Conservation (phyloP, 768 basidiomycete genomes). For the Rhodotorula toruloides region DNA sequence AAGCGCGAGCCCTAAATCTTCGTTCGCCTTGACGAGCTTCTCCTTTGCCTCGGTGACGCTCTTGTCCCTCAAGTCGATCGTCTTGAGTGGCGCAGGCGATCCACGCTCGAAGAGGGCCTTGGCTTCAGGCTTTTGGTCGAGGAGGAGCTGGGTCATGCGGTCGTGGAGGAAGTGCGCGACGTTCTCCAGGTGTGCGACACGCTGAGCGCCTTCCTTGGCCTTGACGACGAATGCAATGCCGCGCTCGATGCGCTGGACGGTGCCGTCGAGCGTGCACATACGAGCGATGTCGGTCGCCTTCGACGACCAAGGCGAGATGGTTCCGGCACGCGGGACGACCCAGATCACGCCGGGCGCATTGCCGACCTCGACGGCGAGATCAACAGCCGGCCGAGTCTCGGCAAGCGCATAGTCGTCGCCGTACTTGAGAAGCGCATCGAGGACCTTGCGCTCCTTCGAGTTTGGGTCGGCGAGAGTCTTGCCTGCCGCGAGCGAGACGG, state of each 20-base stretch:
- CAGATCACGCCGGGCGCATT: constrained; percentile 54
- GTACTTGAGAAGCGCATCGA: constrained; percentile 72
- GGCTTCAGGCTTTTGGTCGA: constrained; percentile 58
- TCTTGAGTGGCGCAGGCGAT: constrained; percentile 62
- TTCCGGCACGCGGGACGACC: constrained; percentile 60
- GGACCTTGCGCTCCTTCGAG: constrained; percentile 50
- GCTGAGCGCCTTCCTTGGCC: constrained; percentile 48
- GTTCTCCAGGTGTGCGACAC: constrained; percentile 52
- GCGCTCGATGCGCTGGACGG: constrained; percentile 78
- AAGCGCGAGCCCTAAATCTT: constrained; percentile 79
- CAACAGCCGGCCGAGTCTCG: constrained; percentile 46
- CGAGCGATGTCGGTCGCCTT: constrained; percentile 93
- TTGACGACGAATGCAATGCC: constrained; percentile 62
- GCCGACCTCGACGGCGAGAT: constrained; percentile 45
- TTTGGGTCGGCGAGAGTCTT: constrained; percentile 46
- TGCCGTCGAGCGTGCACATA: constrained; percentile 70
- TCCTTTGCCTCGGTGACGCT: constrained; percentile 54
- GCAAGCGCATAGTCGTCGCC: constrained; percentile 66
- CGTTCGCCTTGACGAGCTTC: constrained; percentile 71
- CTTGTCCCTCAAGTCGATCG: constrained; percentile 58
- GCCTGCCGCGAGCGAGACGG: constrained; percentile 49
- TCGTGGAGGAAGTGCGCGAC: constrained; percentile 78
- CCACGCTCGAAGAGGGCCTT: constrained; percentile 54
- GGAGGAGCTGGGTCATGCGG: constrained; percentile 88
- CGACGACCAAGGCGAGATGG: constrained; percentile 97